phyloP scores from a whole-genome alignment of 1,284 basidiomycete species.

The Cutaneotrichosporon sp. region DNA sequence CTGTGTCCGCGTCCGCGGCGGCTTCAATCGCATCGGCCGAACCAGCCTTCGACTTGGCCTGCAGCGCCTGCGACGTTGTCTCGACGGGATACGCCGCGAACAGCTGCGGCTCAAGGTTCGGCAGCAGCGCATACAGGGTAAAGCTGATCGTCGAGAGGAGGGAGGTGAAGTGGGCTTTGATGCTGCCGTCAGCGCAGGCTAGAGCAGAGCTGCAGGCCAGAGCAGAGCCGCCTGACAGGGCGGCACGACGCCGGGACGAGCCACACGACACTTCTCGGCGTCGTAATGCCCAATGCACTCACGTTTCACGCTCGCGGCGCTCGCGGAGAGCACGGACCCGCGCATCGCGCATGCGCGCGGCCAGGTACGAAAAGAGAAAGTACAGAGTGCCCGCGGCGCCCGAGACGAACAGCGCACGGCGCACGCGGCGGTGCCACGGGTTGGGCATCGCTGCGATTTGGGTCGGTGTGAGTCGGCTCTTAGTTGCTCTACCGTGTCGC shows the following conservation, averaged over 20 bases:
- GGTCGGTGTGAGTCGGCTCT: no score
- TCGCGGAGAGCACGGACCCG: conserved; percentile 34
- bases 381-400: conserved; percentile 38
- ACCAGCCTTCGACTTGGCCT: conserved; percentile 9
- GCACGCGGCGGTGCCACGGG: conserved; percentile 31
- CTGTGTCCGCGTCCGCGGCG: background rate
- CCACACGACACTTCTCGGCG: no score
- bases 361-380: conserved; percentile 31
- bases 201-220: background rate
- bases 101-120: conserved; percentile 42
- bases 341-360: conserved; percentile 37
- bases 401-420: conserved; percentile 28
- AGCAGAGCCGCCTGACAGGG: background rate
- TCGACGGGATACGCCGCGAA: conserved; percentile 41
- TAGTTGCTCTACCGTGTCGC: no score
- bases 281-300: conserved; percentile 11
- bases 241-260: no score
- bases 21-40: background rate
- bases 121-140: conserved; percentile 47
- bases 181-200: conserved; percentile 20
- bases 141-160: conserved; percentile 44
- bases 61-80: conserved; percentile 33
- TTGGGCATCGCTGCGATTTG: background rate
- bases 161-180: conserved; percentile 45
- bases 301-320: conserved; percentile 34